Base-by-base conservation (phyloP, 176 grass and related monocot genomes). In the Musa troglodytarum region DNA sequence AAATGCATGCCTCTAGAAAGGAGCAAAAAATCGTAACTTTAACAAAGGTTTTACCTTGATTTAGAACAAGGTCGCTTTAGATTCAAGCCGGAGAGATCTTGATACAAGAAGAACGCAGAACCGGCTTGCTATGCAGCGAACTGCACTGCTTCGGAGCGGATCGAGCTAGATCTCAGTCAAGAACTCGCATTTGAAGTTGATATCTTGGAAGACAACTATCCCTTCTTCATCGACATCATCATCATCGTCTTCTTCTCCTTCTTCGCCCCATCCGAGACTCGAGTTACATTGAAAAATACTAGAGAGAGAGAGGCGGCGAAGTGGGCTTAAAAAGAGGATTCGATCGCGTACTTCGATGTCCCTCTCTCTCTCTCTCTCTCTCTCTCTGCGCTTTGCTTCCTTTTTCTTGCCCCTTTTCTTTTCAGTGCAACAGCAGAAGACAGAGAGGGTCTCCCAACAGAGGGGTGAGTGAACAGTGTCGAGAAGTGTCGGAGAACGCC, bases 241-340 rank as follows among this genome's bases (percentile, higher is more conserved):
- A 1, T 50, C 68, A 11, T 70, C 68, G n/a, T 20, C 68, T 50
- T 19, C 49, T 50, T 19, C 68, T 49, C 68, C 68, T 50, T 16
- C 49, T 70, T 16, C 34, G 3, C 67, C 17, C 43, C 49, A 70
- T 70, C 20, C 51, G 68, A 70, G 68, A 9, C 17, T 50, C 4
- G 17, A 17, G 34, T 70, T 49, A 52, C 68, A 50, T 50, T 50
- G 68, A 10, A 15, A 16, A 49, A 16, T 20, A 50, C 14, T 13
- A 49, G 68, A 68, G 56, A 59, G 55, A 59, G 68, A 50, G 68
- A 50, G 68, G 68, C 68, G 68, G 68, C 68, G 52, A 70, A 70
- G 68, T 50, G 49, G 1, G 68, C 11, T n/a, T 15, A 51, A 49
- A 49, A 63, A 29, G 23, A 70, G 68, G 29, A 49, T 25, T 10